Percentiles rank a stretch among this genome's conserved stretches.
phyloP scores from a whole-genome alignment of 805 yeast species.

The Teunomyces cretensis region DNA sequence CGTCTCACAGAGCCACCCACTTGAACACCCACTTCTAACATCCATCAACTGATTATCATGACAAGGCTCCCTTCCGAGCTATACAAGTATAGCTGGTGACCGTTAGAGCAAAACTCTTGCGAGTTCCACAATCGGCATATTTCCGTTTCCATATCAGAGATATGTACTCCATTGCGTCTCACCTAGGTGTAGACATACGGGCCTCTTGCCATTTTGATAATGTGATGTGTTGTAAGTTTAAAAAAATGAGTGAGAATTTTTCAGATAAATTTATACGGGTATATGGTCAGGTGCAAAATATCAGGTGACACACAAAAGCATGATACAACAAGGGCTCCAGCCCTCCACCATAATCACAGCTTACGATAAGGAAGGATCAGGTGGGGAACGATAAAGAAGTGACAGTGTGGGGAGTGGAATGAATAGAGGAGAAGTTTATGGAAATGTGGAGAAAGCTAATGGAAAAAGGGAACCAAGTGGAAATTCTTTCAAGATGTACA shows the following conservation, averaged over 20 bases:
- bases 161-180: slow-evolving; percentile 18
- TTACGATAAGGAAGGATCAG: neutral
- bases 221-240: slow-evolving; percentile 4
- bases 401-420: neutral
- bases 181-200: slow-evolving; percentile 41
- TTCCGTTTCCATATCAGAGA: slow-evolving; percentile 15
- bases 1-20: neutral
- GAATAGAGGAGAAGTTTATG: neutral
- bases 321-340: neutral
- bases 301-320: neutral
- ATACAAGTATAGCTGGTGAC: slow-evolving; percentile 21
- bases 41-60: slow-evolving; percentile 32
- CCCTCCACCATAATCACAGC: neutral
- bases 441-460: neutral
- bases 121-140: slow-evolving; percentile 14
- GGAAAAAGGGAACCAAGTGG: neutral
- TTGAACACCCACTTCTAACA: slow-evolving; percentile 13
- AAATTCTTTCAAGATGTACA: neutral
- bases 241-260: neutral
- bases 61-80: slow-evolving; percentile 51
- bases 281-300: neutral
- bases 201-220: slow-evolving; percentile 52
- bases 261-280: neutral
- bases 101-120: slow-evolving; percentile 11
- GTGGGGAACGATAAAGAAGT: slow-evolving; percentile 2